Evolutionary conservation across 2,329 filamentous ascomycete species (phyloP).

Genomic region (Parafenestella ontariensis): DNA sequence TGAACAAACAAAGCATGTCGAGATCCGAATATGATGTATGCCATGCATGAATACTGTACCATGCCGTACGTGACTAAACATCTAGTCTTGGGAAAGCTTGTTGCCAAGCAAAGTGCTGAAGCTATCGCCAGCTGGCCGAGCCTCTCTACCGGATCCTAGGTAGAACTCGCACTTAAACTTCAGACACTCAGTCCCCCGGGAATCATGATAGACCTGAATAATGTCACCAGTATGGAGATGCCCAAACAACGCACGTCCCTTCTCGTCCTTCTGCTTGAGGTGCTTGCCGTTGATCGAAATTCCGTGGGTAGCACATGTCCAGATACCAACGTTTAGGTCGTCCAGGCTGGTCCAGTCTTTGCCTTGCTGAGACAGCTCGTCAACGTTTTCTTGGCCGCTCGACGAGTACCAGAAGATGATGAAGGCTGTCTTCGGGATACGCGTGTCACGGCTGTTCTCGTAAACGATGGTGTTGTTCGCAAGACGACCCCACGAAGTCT

Average conservation of each 20-base stretch:
- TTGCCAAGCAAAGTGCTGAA: slow-evolving; percentile 31
- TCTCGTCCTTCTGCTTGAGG: slow-evolving; percentile 64
- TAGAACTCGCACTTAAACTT: slow-evolving; percentile 55
- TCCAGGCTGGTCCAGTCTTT: slow-evolving; percentile 62
- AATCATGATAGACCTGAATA: slow-evolving; percentile 71
- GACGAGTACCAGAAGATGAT: slow-evolving; percentile 68
- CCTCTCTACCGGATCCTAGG: slow-evolving; percentile 46
- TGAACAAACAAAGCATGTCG: neutral
- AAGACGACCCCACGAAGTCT: slow-evolving; percentile 80
- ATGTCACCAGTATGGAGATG: slow-evolving; percentile 78
- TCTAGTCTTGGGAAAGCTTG: slow-evolving; percentile 11
- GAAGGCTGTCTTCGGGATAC: slow-evolving; percentile 82
- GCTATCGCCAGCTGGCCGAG: slow-evolving; percentile 31
- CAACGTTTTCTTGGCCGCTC: slow-evolving; percentile 70
- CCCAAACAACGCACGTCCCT: slow-evolving; percentile 64
- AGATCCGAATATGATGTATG: neutral
- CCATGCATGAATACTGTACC: no score
- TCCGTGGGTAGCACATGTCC: slow-evolving; percentile 77
- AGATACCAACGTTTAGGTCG: slow-evolving; percentile 73
- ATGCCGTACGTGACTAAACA: neutral
- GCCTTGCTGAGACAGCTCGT: slow-evolving; percentile 50
- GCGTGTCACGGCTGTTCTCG: slow-evolving; percentile 66
- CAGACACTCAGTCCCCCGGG: slow-evolving; percentile 42
- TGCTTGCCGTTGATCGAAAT: slow-evolving; percentile 78
- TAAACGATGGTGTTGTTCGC: slow-evolving; percentile 73